These are phyloP conservation scores for Rhizopogon vulgaris DNA, from an alignment of 768 basidiomycete genomes.

Conservation along the genomic window DNA sequence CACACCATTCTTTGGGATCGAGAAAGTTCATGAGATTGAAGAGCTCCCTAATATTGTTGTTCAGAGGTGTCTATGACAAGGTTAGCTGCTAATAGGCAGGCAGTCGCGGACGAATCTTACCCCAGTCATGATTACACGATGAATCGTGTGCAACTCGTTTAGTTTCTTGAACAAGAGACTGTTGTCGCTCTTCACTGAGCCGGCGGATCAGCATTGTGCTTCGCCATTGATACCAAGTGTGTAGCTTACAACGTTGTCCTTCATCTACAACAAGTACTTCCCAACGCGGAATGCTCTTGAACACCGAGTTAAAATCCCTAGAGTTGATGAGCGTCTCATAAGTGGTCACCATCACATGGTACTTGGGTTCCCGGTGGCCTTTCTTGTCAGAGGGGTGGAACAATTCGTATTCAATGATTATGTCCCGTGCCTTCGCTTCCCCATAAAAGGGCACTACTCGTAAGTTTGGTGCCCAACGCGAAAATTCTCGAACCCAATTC, in stretches of 20 bases:
- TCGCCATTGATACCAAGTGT: neutral
- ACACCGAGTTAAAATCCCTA: constrained; percentile 67
- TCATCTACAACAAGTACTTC: constrained; percentile 92
- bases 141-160: constrained; percentile 69
- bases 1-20: constrained; percentile 67
- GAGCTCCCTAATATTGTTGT: constrained; percentile 94
- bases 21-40: constrained; percentile 98
- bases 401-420: constrained; percentile 80
- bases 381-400: constrained; percentile 43
- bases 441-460: constrained; percentile 83
- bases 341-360: constrained; percentile 89
- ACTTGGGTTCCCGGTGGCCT: constrained; percentile 52
- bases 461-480: constrained; percentile 60
- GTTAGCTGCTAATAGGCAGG: neutral
- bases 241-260: constrained; percentile 74
- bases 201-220: constrained; percentile 7
- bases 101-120: constrained; percentile 30
- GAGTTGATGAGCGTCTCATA: constrained; percentile 76
- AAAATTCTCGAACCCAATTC: constrained; percentile 94
- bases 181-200: constrained; percentile 74
- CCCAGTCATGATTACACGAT: constrained; percentile 88
- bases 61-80: constrained; percentile 70
- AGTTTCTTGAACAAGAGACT: constrained; percentile 78
- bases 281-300: constrained; percentile 84
- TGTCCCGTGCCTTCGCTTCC: constrained; percentile 70